These are phyloP conservation scores for Huiozyma naganishii DNA, from an alignment of 805 yeast genomes.

Conservation along the genomic window DNA sequence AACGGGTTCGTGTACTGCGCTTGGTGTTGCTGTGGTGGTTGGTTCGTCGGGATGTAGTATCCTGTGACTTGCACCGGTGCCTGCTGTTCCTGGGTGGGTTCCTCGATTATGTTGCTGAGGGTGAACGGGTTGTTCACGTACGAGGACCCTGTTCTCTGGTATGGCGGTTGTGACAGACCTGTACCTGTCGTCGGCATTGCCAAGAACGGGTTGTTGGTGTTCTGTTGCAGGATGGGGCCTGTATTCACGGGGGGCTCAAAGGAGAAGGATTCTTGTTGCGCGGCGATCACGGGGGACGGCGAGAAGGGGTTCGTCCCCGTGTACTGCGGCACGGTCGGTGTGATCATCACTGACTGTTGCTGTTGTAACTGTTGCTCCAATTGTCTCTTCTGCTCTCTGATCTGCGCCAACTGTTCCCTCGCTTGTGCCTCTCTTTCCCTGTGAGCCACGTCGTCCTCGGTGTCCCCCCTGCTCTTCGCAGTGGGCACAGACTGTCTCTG, in stretches of 20 bases:
- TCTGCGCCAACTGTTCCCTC: conserved; percentile 25
- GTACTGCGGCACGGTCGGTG: conserved; percentile 21
- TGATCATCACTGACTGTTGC: conserved; percentile 17
- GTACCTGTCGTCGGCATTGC: conserved; percentile 1
- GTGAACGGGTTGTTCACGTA: conserved; percentile 29
- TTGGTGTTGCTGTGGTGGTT: conserved; percentile 11
- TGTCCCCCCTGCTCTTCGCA: too few species aligned
- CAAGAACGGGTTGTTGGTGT: conserved; percentile 16
- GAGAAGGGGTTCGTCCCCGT: conserved; percentile 27
- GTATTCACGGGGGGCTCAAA: conserved; percentile 10
- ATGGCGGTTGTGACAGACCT: background rate
- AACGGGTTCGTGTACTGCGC: background rate
- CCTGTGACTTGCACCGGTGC: conserved; percentile 8
- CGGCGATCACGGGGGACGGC: conserved; percentile 14
- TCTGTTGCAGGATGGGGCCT: conserved; percentile 7
- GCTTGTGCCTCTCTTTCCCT: conserved; percentile 13
- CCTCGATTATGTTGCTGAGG: conserved; percentile 15
- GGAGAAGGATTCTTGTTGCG: conserved; percentile 23
- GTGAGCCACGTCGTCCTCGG: too few species aligned
- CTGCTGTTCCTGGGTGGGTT: conserved; percentile 4
- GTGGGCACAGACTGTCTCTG: background rate
- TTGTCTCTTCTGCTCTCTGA: conserved; percentile 23
- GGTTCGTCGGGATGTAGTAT: conserved; percentile 1
- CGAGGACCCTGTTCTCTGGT: conserved; percentile 6
- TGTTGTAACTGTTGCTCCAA: conserved; percentile 25